phyloP scores from a whole-genome alignment of 164 flowering plant species.

The Cinnamomum micranthum region DNA sequence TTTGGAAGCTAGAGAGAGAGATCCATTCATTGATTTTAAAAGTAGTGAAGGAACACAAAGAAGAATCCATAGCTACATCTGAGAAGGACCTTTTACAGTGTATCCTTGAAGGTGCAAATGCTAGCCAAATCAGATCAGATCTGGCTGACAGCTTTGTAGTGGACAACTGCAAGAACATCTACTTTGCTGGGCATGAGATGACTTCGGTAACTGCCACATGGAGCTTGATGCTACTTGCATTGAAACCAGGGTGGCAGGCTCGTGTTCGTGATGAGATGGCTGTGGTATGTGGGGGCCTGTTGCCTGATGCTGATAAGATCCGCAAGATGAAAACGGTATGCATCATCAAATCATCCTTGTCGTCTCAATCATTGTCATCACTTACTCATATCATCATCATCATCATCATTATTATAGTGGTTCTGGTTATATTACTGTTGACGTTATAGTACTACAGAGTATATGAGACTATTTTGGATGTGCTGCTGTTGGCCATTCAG shows the following conservation, averaged over 20 bases:
- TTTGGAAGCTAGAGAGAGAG: slow-evolving; percentile 44
- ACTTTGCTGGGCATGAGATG: slow-evolving; percentile 51
- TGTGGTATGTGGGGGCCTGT: slow-evolving; percentile 16
- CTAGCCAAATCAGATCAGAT: slow-evolving; percentile 32
- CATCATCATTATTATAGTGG: too few relatives aligned
- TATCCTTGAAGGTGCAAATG: slow-evolving; percentile 38
- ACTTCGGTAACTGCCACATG: slow-evolving; percentile 26
- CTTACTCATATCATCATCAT: background rate
- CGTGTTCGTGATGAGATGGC: slow-evolving; percentile 24
- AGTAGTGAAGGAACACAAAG: slow-evolving; percentile 28
- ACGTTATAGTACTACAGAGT: too few relatives aligned
- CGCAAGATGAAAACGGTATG: slow-evolving; percentile 11
- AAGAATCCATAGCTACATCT: background rate
- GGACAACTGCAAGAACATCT: slow-evolving; percentile 66
- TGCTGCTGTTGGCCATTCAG: too few relatives aligned
- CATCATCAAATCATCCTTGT: background rate
- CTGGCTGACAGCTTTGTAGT: slow-evolving; percentile 36
- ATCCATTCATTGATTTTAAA: slow-evolving; percentile 27
- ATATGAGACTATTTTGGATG: too few relatives aligned
- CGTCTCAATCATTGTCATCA: background rate
- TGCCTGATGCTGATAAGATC: slow-evolving; percentile 13
- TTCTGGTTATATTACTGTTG: too few relatives aligned
- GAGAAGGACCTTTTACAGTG: slow-evolving; percentile 41
- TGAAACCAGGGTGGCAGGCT: slow-evolving; percentile 28
- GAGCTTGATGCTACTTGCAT: slow-evolving; percentile 31